Conservation (phyloP, 345 rosid species). For the Eutrema yunnanense region DNA sequence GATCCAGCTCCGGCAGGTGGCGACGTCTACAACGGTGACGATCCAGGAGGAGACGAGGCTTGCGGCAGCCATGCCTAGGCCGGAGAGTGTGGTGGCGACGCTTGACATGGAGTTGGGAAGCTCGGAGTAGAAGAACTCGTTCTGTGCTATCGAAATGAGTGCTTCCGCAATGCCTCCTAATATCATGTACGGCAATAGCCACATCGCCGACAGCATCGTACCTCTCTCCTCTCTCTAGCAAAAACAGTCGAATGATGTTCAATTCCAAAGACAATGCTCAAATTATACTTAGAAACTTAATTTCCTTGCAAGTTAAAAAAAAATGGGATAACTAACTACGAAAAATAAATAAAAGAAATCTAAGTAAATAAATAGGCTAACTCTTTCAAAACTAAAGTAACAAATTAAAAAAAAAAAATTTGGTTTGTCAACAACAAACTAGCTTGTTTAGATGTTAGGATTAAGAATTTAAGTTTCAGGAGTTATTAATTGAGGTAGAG, state of each 20-base stretch:
- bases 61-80: constrained; percentile 29
- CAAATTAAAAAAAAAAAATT: too few relatives aligned
- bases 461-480: too few relatives aligned
- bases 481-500: too few relatives aligned
- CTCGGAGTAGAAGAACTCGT: constrained; percentile 47
- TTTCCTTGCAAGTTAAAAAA: too few relatives aligned
- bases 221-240: constrained; percentile 1
- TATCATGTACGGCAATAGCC: constrained; percentile 39
- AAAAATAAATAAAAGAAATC: too few relatives aligned
- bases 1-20: constrained; percentile 42
- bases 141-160: constrained; percentile 37
- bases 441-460: too few relatives aligned
- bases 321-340: too few relatives aligned
- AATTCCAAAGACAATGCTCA: too few relatives aligned
- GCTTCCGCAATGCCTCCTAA: constrained; percentile 42
- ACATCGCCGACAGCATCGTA: constrained; percentile 40
- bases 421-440: too few relatives aligned
- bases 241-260: neutral
- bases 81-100: constrained; percentile 34
- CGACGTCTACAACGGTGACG: constrained; percentile 25
- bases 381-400: too few relatives aligned
- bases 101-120: constrained; percentile 54
- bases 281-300: too few relatives aligned
- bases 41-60: constrained; percentile 40
- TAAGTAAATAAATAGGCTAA: too few relatives aligned